These are phyloP conservation scores for Fusarium poae DNA, from an alignment of 2,329 filamentous ascomycete species.

Conservation along the genomic window DNA sequence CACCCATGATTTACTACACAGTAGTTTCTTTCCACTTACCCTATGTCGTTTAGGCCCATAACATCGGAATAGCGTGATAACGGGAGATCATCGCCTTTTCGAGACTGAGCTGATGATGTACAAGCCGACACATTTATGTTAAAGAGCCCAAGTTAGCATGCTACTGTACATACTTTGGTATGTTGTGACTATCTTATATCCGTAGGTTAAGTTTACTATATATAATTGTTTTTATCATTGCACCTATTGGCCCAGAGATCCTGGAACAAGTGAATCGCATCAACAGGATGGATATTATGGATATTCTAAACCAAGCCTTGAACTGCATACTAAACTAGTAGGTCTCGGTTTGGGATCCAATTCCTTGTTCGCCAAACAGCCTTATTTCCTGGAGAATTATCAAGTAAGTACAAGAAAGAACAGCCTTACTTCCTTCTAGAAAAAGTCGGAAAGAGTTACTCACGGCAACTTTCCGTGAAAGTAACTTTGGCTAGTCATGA, in stretches of 20 bases:
- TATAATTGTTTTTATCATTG: too few species aligned
- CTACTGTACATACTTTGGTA: too few species aligned
- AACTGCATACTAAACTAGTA: neutral
- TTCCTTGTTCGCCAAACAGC: neutral
- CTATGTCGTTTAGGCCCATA: neutral
- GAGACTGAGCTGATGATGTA: neutral
- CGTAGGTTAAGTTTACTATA: neutral
- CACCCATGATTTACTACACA: neutral
- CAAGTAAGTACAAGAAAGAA: neutral
- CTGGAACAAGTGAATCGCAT: neutral
- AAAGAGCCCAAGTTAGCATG: neutral
- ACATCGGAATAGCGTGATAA: neutral
- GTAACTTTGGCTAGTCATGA: constrained; percentile 33
- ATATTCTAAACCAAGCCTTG: neutral
- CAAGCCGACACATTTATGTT: neutral
- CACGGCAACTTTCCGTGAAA: constrained; percentile 28
- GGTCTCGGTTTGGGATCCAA: neutral
- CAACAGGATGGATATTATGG: neutral
- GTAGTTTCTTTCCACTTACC: neutral
- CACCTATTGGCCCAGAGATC: neutral
- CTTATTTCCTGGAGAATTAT: neutral
- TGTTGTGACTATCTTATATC: neutral
- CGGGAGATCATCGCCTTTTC: neutral
- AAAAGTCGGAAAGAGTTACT: constrained; percentile 22
- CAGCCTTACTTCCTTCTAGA: constrained; percentile 27